These are phyloP conservation scores for Achaetomiella virescens DNA, from an alignment of 495 filamentous ascomycete species.

Conservation along the genomic window DNA sequence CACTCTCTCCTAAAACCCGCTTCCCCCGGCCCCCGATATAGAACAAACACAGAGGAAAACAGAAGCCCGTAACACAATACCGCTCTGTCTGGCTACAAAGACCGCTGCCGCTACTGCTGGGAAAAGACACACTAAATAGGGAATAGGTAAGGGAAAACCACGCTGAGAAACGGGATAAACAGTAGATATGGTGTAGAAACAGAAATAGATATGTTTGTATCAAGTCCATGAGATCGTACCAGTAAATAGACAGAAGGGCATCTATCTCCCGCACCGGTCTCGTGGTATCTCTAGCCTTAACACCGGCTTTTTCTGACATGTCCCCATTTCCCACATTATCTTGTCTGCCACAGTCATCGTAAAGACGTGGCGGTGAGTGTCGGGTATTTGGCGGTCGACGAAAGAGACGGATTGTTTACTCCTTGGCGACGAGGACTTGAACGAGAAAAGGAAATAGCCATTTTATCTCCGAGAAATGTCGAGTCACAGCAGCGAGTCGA, in stretches of 20 bases:
- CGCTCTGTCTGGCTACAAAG: slow-evolving; percentile 4
- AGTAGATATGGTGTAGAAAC: neutral
- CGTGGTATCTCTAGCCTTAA: neutral
- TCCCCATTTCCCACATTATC: neutral
- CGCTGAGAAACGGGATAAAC: neutral
- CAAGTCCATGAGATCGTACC: slow-evolving; percentile 1
- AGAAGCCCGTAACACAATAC: neutral
- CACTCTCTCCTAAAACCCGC: neutral
- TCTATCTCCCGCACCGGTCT: slow-evolving; percentile 1
- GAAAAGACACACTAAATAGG: neutral
- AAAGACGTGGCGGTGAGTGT: neutral
- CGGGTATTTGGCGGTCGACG: neutral
- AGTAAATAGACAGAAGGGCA: neutral
- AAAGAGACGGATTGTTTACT: slow-evolving; percentile 14
- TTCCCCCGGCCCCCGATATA: too few species aligned
- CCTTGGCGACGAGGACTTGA: slow-evolving; percentile 24
- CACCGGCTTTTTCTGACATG: neutral
- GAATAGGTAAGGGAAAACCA: neutral
- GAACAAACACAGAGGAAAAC: neutral
- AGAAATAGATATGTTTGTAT: neutral
- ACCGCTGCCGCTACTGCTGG: neutral
- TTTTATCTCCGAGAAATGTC: neutral
- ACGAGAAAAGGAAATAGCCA: slow-evolving; percentile 17
- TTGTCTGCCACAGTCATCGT: neutral
- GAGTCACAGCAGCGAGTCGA: neutral